phyloP scores from a whole-genome alignment of 371 early-diverging fungal genomes.

The Conidiobolus coronatus region DNA sequence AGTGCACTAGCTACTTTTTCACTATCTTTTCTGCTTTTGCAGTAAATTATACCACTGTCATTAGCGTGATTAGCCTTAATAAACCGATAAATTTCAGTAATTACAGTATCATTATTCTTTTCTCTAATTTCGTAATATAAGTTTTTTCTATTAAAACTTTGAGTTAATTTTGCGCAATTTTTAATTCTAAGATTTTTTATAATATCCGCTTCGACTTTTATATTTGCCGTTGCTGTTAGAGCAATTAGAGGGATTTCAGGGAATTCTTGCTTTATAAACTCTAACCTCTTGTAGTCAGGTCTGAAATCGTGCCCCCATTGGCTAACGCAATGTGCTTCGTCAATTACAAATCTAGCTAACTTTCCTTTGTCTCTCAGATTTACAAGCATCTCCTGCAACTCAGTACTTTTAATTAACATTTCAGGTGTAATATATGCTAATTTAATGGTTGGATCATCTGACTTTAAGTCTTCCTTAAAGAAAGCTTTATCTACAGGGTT shows the following conservation, averaged over 20 bases:
- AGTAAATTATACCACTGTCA: conserved; percentile 96
- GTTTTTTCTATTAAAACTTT: conserved; percentile 81
- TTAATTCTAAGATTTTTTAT: conserved; percentile 37
- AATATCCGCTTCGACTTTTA: conserved; percentile 63
- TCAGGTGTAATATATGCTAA: too few species aligned
- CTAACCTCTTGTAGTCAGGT: not conserved
- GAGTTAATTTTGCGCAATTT: conserved; percentile 40
- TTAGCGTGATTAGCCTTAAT: conserved; percentile 38
- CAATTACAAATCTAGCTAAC: conserved; percentile 87
- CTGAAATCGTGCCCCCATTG: conserved; percentile 95
- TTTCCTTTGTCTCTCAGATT: conserved; percentile 18
- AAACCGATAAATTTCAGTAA: conserved; percentile 56
- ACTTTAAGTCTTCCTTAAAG: too few species aligned
- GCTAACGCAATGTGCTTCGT: conserved; percentile 96
- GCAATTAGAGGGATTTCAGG: conserved; percentile 85
- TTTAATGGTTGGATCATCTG: too few species aligned
- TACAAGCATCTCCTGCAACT: conserved; percentile 28
- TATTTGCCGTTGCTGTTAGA: conserved; percentile 95
- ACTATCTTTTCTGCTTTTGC: conserved; percentile 63
- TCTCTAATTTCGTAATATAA: conserved; percentile 61
- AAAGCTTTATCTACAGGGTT: too few species aligned
- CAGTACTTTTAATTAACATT: conserved; percentile 22
- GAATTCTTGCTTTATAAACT: not conserved
- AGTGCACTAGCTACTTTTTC: conserved; percentile 67
- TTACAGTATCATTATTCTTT: conserved; percentile 21